Evolutionary conservation across 192 early-diverging fungal genomes (phyloP).

Genomic region (Umbelopsis isabellina): DNA sequence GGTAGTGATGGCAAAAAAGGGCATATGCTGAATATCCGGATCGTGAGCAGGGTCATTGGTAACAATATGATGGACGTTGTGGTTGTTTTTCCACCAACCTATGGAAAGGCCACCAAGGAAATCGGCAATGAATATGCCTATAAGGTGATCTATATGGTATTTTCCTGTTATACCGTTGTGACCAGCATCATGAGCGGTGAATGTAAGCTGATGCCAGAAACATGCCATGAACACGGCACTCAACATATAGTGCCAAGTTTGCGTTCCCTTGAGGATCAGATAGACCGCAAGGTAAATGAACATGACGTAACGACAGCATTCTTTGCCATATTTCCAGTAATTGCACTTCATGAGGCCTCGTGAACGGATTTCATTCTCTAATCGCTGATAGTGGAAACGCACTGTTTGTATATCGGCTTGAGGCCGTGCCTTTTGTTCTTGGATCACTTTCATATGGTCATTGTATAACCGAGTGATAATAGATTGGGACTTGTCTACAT

Average conservation of each 20-base stretch:
- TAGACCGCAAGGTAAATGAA: slow-evolving; percentile 50
- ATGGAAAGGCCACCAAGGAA: slow-evolving; percentile 86
- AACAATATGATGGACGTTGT: slow-evolving; percentile 96
- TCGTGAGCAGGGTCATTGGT: slow-evolving; percentile 95
- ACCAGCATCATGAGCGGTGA: slow-evolving; percentile 96
- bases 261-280: slow-evolving; percentile 49
- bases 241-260: slow-evolving; percentile 53
- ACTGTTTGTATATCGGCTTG: slow-evolving; percentile 16
- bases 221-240: slow-evolving; percentile 65
- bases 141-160: slow-evolving; percentile 69
- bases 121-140: slow-evolving; percentile 83
- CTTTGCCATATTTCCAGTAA: slow-evolving; percentile 56
- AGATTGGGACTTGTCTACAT: background rate
- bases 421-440: background rate
- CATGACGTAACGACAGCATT: slow-evolving; percentile 50
- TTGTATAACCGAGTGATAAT: background rate
- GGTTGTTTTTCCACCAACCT: slow-evolving; percentile 98
- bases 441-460: background rate
- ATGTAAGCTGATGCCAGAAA: slow-evolving; percentile 92
- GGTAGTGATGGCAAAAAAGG: slow-evolving; percentile 89
- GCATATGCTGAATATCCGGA: slow-evolving; percentile 97
- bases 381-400: slow-evolving; percentile 52
- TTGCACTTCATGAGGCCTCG: slow-evolving; percentile 69
- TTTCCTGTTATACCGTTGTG: slow-evolving; percentile 89
- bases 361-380: slow-evolving; percentile 66